phyloP scores from a whole-genome alignment of 805 yeast genomes.

The Priceomyces melissophilus region DNA sequence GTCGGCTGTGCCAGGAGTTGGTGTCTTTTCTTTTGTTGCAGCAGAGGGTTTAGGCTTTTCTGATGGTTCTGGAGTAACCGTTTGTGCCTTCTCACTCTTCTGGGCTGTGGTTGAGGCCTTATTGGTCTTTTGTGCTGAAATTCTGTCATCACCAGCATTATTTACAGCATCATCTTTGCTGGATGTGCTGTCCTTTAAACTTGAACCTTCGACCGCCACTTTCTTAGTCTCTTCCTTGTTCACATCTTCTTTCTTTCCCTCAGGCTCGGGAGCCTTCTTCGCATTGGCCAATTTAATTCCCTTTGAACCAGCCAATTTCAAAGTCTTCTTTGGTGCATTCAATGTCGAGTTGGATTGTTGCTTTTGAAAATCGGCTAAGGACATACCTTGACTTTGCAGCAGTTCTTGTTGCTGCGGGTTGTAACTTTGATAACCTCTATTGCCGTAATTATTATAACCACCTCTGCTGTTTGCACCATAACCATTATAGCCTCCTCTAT shows the following conservation, averaged over 20 bases:
- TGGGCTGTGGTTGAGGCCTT: slow-evolving; percentile 11
- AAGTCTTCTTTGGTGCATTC: slow-evolving; percentile 59
- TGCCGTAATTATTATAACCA: slow-evolving; percentile 10
- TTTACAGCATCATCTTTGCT: slow-evolving; percentile 10
- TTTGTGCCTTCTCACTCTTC: slow-evolving; percentile 8
- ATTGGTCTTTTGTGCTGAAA: slow-evolving; percentile 1
- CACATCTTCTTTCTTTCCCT: slow-evolving; percentile 21
- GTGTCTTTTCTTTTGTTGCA: slow-evolving; percentile 4
- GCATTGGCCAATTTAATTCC: slow-evolving; percentile 62
- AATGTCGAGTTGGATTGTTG: slow-evolving; percentile 47
- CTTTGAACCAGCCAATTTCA: slow-evolving; percentile 63
- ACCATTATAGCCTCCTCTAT: slow-evolving; percentile 13
- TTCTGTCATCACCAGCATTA: slow-evolving; percentile 2
- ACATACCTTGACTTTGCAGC: slow-evolving; percentile 43
- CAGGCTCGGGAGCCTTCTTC: slow-evolving; percentile 35
- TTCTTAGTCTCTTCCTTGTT: slow-evolving; percentile 19
- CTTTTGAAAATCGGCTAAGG: slow-evolving; percentile 78
- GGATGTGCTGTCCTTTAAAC: slow-evolving; percentile 7
- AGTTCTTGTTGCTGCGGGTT: slow-evolving; percentile 22
- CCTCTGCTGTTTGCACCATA: slow-evolving; percentile 16
- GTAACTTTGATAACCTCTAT: slow-evolving; percentile 14
- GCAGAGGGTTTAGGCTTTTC: slow-evolving; percentile 14
- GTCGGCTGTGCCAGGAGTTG: slow-evolving; percentile 36
- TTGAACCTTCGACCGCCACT: slow-evolving; percentile 8
- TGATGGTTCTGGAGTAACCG: slow-evolving; percentile 11